Evolutionary conservation across 192 early-diverging fungal species (phyloP).

Genomic region (Oehlia diaphana): DNA sequence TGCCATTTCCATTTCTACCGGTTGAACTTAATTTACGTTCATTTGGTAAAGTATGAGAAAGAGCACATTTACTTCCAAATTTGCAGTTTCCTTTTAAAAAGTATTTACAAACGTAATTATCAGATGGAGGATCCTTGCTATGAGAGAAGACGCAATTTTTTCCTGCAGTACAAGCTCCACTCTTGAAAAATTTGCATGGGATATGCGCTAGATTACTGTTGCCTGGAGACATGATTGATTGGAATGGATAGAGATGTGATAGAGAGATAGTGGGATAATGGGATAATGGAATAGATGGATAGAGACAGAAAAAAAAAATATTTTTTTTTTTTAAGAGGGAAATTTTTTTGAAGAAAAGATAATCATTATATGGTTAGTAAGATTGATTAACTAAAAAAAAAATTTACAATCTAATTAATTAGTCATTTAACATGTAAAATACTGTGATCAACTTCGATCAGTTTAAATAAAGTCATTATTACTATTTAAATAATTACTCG

Average conservation of each 20-base stretch:
- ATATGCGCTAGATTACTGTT: slow-evolving; percentile 50
- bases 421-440: background rate
- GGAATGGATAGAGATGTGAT: background rate
- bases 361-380: background rate
- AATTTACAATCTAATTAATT: background rate
- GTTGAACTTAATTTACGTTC: slow-evolving; percentile 33
- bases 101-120: slow-evolving; percentile 72
- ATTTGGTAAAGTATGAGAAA: slow-evolving; percentile 48
- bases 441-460: too few species aligned
- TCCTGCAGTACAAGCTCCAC: slow-evolving; percentile 75
- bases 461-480: too few species aligned
- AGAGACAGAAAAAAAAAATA: background rate
- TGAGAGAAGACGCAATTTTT: slow-evolving; percentile 76
- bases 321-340: background rate
- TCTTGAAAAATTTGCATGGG: slow-evolving; percentile 81
- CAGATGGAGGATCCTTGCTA: slow-evolving; percentile 59
- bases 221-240: background rate
- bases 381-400: background rate
- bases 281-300: background rate
- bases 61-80: slow-evolving; percentile 75
- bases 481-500: too few species aligned
- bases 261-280: too few species aligned
- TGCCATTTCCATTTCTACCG: background rate
- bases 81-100: slow-evolving; percentile 79
- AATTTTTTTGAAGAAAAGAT: background rate